Conservation (phyloP, 768 basidiomycete genomes). For the Crucibulum laeve region DNA sequence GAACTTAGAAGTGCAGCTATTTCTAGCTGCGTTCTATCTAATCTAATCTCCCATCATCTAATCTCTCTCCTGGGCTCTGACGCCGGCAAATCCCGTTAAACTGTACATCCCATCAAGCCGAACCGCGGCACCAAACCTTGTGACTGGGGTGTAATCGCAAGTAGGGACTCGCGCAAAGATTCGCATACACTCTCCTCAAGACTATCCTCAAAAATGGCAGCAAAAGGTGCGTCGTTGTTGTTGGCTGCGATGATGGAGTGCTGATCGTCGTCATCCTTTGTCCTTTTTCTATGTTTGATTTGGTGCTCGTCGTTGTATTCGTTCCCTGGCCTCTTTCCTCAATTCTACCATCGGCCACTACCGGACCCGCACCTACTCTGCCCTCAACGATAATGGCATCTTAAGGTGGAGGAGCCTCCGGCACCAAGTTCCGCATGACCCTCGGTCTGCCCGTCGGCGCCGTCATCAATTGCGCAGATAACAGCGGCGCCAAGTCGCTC, state of each 20-base stretch:
- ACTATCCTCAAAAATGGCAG: constrained; percentile 29
- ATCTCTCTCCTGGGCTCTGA: background rate
- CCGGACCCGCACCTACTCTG: background rate
- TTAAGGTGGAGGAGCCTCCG: constrained; percentile 62
- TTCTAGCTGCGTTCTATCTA: too few relatives aligned
- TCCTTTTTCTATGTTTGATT: background rate
- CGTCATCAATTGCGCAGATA: constrained; percentile 97
- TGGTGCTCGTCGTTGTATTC: constrained; percentile 7
- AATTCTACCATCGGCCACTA: constrained; percentile 2
- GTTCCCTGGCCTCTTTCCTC: background rate
- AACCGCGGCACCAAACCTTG: constrained; percentile 20
- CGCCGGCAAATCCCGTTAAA: constrained; percentile 20
- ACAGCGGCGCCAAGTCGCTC: constrained; percentile 96
- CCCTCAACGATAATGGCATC: constrained; percentile 1
- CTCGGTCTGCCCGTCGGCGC: constrained; percentile 92
- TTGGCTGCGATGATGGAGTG: constrained; percentile 18
- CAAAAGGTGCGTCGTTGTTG: constrained; percentile 5
- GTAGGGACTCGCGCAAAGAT: constrained; percentile 11
- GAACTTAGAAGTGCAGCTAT: too few relatives aligned
- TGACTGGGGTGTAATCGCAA: constrained; percentile 11
- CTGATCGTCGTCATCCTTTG: too few relatives aligned
- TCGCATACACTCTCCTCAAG: constrained; percentile 22
- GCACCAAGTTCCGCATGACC: constrained; percentile 96
- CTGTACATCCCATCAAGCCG: constrained; percentile 19
- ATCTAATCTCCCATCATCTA: background rate